Evolutionary conservation across 2,329 filamentous ascomycete genomes (phyloP).

Genomic region (Penicillium crustosum): DNA sequence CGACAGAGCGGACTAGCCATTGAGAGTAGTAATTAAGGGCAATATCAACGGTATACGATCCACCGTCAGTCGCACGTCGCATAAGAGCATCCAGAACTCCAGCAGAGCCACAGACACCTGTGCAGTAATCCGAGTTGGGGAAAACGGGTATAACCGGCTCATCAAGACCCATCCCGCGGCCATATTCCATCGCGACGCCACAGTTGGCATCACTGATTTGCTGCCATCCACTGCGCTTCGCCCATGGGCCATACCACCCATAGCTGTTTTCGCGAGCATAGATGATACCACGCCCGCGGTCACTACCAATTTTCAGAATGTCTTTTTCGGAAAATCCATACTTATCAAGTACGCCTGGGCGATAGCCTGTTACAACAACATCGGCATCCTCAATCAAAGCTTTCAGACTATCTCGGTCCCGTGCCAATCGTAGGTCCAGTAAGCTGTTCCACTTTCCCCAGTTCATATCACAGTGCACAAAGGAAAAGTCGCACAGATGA

Average conservation of each 20-base stretch:
- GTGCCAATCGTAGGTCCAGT: conserved; percentile 59
- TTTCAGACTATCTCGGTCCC: conserved; percentile 59
- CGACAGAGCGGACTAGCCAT: too few species aligned
- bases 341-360: conserved; percentile 63
- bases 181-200: background rate
- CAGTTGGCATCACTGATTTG: conserved; percentile 51
- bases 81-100: too few species aligned
- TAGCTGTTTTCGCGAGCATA: conserved; percentile 73
- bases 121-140: too few species aligned
- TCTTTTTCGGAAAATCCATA: conserved; percentile 63
- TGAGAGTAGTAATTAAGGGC: too few species aligned
- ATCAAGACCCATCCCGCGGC: too few species aligned
- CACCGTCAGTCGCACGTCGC: too few species aligned
- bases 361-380: conserved; percentile 68
- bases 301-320: conserved; percentile 54
- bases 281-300: conserved; percentile 62
- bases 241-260: conserved; percentile 64
- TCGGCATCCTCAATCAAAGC: conserved; percentile 61
- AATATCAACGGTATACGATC: too few species aligned
- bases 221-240: conserved; percentile 65
- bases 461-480: conserved; percentile 72
- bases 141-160: too few species aligned
- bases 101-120: too few species aligned
- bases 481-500: conserved; percentile 67
- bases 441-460: conserved; percentile 68